Percentiles rank a stretch among this genome's conserved stretches.
These are phyloP conservation scores for Raffaelea arxii DNA, from an alignment of 2,329 filamentous ascomycete genomes.

Conservation along the genomic window DNA sequence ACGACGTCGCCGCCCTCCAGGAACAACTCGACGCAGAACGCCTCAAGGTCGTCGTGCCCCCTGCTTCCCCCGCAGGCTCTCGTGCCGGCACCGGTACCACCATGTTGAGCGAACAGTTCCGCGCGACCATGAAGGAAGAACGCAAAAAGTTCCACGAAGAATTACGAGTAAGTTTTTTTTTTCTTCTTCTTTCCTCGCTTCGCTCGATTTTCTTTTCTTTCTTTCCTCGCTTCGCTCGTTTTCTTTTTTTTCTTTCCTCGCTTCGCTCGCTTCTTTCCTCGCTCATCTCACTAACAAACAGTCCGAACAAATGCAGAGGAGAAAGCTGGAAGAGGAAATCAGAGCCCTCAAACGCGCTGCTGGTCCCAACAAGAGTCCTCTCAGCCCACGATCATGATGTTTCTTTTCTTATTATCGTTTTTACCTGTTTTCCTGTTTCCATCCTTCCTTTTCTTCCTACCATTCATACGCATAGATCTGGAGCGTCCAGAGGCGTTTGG, in stretches of 20 bases:
- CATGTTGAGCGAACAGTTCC: conserved; percentile 47
- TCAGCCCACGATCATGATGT: conserved; percentile 26
- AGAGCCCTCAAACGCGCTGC: conserved; percentile 30
- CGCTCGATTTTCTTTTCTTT: background rate
- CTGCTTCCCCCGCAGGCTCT: conserved; percentile 21
- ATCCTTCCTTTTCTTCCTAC: too few relatives aligned
- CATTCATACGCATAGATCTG: too few relatives aligned
- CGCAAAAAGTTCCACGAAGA: conserved; percentile 48
- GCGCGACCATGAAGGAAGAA: conserved; percentile 46
- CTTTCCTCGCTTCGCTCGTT: too few relatives aligned
- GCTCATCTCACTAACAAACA: background rate
- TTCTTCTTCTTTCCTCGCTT: background rate
- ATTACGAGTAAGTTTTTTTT: conserved; percentile 30
- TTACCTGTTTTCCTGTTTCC: too few relatives aligned
- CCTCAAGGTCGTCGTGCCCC: conserved; percentile 25
- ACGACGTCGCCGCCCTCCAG: conserved; percentile 32
- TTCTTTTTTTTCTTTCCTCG: background rate
- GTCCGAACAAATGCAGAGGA: conserved; percentile 33
- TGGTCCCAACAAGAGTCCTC: conserved; percentile 31
- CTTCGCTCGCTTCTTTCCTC: too few relatives aligned
- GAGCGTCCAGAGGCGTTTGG: too few relatives aligned
- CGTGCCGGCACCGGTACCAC: conserved; percentile 33
- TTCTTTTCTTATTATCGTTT: too few relatives aligned
- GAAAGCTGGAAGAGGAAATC: conserved; percentile 43
- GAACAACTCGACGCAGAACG: conserved; percentile 42